Percentiles rank a stretch among this genome's conserved stretches.
These are phyloP conservation scores for Aspergillus ochraceus DNA, from an alignment of 2,329 filamentous ascomycete genomes.

Conservation along the genomic window DNA sequence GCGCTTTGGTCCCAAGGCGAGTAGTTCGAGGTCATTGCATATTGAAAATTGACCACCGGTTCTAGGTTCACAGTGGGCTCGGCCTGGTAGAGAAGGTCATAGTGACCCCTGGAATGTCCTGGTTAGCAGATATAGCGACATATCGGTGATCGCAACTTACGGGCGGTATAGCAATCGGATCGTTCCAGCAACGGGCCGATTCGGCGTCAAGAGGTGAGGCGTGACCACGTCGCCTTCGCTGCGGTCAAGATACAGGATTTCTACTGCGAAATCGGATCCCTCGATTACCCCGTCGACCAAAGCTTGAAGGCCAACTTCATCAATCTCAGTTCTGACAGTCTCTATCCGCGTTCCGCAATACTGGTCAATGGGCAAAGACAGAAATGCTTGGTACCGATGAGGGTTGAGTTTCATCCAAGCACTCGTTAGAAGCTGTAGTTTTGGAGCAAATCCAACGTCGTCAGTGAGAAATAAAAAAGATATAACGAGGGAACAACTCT, in stretches of 20 bases:
- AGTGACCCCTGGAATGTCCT: constrained; percentile 66
- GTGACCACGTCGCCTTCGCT: constrained; percentile 75
- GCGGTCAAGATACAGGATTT: constrained; percentile 88
- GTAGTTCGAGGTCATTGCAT: constrained; percentile 41
- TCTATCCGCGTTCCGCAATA: constrained; percentile 74
- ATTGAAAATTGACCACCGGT: constrained; percentile 43
- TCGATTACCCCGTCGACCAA: constrained; percentile 78
- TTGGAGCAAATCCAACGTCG: constrained; percentile 10
- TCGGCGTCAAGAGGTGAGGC: constrained; percentile 42
- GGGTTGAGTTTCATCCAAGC: constrained; percentile 79
- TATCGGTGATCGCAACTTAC: constrained; percentile 44
- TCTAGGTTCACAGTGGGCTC: constrained; percentile 43
- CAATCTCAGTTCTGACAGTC: constrained; percentile 77
- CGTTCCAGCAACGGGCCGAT: constrained; percentile 55
- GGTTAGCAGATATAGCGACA: constrained; percentile 20
- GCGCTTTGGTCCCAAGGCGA: constrained; percentile 38
- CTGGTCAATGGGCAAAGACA: constrained; percentile 63
- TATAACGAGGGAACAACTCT: neutral
- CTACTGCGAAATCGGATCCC: constrained; percentile 74
- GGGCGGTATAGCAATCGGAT: constrained; percentile 68
- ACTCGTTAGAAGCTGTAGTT: constrained; percentile 69
- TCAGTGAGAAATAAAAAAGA: constrained; percentile 16
- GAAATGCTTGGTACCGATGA: constrained; percentile 69
- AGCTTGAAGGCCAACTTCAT: constrained; percentile 79
- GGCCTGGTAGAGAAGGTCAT: constrained; percentile 84